These are phyloP conservation scores for Dictyostelium intermedium DNA, from an alignment of 78 protist genomes.

Conservation along the genomic window DNA sequence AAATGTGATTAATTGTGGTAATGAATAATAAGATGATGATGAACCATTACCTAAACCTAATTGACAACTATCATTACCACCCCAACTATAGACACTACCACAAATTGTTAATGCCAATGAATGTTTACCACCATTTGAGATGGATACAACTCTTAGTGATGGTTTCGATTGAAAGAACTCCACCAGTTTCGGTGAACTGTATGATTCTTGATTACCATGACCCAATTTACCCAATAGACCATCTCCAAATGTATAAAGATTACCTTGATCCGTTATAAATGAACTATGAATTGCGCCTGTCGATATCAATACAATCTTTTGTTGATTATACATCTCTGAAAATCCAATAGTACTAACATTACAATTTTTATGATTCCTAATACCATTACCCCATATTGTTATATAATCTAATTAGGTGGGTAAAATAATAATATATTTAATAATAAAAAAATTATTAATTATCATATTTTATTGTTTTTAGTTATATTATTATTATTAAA, in stretches of 20 bases:
- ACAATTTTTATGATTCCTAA: neutral
- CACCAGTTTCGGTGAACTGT: neutral
- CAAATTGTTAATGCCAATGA: constrained; percentile 18
- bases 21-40: neutral
- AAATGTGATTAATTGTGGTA: neutral
- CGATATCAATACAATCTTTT: constrained; percentile 11
- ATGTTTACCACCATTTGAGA: constrained; percentile 41
- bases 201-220: constrained; percentile 43
- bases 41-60: constrained; percentile 15
- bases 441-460: too few relatives aligned
- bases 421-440: too few relatives aligned
- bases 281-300: constrained; percentile 59
- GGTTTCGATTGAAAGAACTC: neutral
- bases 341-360: neutral
- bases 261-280: constrained; percentile 22
- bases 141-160: neutral
- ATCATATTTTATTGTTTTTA: too few relatives aligned
- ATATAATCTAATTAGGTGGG: constrained; percentile 50
- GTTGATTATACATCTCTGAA: constrained; percentile 12
- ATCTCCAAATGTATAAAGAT: constrained; percentile 55
- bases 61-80: constrained; percentile 50
- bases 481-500: neutral
- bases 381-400: constrained; percentile 42
- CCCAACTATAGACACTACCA: constrained; percentile 19
- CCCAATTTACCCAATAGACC: constrained; percentile 54